Base-by-base conservation (phyloP, 2,329 filamentous ascomycete species). In the Passalora sequoiae region DNA sequence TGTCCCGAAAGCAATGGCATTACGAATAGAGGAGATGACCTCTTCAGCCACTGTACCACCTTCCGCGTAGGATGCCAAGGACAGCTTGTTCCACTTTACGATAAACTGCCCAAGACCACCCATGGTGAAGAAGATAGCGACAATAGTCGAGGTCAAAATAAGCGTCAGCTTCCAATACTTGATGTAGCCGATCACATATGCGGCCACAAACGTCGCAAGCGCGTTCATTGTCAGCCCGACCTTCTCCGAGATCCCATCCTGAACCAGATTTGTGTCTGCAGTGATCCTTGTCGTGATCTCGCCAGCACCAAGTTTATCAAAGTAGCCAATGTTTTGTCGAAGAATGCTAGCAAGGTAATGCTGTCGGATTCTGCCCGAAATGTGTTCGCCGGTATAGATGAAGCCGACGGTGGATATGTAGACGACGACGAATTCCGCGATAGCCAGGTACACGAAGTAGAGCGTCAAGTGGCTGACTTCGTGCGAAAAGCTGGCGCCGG, bases 241-340 rank as follows among this genome's bases (percentile, higher is more conserved):
- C 70, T 95, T 95, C 65, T 94, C 87, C 0, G 87, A 94, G 33
- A 98, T 88, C 44, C 89, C 91, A 54, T 94, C 89, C 65, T 96
- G 91, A 43, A 97, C 83, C 40, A 94, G 72, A 59, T 95, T 96
- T 32, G 88, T 94, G 64, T 97, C 91, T 8, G 89, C 84, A 0
- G 91, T 97, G 56, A 96, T 95, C 51, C 89, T 83, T 1, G 89
- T 95, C 0, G 89, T 95, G 48, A 97, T 86, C 67, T 96, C 92
- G 46, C 91, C 89, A 24, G 89, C 85, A 39, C 89, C 91, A 10
- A 95, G 76, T 60, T 92, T 92, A 66, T 97, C 92, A 66, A 94
- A 94, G 66, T 87, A 94, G 33, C 80, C 89, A 63, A 94, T 91
- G 63, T 95, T 94, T 63, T 94, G 89, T 48, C 80, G 80, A 70